Evolutionary conservation across 2,329 filamentous ascomycete species (phyloP).

Genomic region (Blastomyces silverae): DNA sequence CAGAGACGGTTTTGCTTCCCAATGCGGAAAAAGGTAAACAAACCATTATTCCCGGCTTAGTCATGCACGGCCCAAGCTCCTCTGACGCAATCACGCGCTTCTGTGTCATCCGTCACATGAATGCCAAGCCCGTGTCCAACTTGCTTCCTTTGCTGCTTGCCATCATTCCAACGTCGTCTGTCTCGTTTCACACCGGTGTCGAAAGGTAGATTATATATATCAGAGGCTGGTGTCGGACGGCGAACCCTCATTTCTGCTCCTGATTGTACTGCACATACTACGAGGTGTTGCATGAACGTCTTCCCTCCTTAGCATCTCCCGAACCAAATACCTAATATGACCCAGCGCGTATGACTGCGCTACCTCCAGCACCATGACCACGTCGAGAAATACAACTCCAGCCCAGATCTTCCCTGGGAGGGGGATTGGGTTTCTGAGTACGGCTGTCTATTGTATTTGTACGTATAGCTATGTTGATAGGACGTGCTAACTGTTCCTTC

Average conservation of each 20-base stretch:
- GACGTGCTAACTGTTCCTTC: conserved; percentile 12
- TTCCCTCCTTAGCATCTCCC: neutral
- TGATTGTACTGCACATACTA: neutral
- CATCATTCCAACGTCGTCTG: too few relatives aligned
- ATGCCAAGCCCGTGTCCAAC: too few relatives aligned
- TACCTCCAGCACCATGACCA: conserved; percentile 28
- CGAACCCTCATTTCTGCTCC: neutral
- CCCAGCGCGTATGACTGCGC: neutral
- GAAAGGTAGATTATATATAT: neutral
- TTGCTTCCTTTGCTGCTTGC: too few relatives aligned
- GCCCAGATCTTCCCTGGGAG: conserved; percentile 61
- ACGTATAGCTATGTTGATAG: conserved; percentile 18
- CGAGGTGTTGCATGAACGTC: neutral
- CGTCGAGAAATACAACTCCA: conserved; percentile 30
- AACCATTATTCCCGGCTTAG: neutral
- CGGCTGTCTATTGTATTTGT: conserved; percentile 25
- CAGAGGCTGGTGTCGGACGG: neutral
- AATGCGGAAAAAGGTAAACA: conserved; percentile 4
- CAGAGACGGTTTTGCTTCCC: neutral
- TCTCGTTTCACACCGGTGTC: too few relatives aligned
- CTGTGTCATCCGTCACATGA: neutral
- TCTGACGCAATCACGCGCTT: too few relatives aligned
- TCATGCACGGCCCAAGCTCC: conserved; percentile 3
- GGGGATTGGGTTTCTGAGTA: conserved; percentile 57
- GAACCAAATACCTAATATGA: neutral